Evolutionary conservation across 345 rosid genomes (phyloP), one percentile per base, ranked within the genome.

Genomic region (Sonneratia alba): DNA sequence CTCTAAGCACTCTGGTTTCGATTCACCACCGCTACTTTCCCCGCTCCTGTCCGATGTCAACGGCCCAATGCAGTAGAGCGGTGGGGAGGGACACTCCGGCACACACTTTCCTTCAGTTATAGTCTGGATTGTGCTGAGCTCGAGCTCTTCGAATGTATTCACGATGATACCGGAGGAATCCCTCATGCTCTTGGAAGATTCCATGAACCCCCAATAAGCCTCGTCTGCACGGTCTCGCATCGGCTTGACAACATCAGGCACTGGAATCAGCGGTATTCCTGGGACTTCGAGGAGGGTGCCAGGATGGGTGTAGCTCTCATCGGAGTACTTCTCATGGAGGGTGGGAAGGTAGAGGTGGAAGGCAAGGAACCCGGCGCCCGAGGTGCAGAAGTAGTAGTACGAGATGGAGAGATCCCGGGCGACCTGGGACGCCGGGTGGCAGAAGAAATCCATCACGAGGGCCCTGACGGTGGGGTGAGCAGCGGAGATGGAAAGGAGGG

Each of bases 101-200:
- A 70, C 67, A 19, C 79, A 77, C 21, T 47, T 10, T 5, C 74
- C 79, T 24, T 84, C 85, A 53, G 70, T 56, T 37, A 87, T 74
- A 15, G 88, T 81, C 70, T 64, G 74, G 7, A 79, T 59, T 9
- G 80, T 75, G 66, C 79, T 74, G 15, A 75, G 45, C 73, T 91
- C 95, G 13, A 91, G 85, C 27, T 55, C 45, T 3, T 84, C 87
- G 70, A 85, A 91, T 1, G 90, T 83, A 81, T 91, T 89, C 0
- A 81, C 67, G 2, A 91, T 81, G 40, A 91, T 70, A 55, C 92
- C 92, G 1, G 79, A 74, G 0, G 86, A 77, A 16, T 70, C 76
- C 3, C 71, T 48, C 73, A 83, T 47, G 70, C 68, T 45, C 12
- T 1, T 71, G 21, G 80, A 49, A 4, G 63, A 11, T 0, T 74